Conservation (phyloP, 495 filamentous ascomycete genomes). For the Barbatosphaeria neglecta region DNA sequence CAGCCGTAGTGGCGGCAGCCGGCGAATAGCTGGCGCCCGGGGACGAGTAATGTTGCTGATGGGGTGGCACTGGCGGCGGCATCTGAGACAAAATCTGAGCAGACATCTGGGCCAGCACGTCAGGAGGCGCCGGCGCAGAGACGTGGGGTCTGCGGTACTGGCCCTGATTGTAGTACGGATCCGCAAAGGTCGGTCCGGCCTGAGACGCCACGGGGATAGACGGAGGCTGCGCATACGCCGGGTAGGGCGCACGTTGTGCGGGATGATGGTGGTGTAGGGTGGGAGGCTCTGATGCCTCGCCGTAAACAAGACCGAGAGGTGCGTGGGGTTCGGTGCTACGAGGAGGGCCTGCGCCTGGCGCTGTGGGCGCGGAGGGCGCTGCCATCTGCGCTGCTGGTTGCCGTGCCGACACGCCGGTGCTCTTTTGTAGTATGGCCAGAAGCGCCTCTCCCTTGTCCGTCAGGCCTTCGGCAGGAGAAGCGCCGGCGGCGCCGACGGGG, state of each 20-base stretch:
- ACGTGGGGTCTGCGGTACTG: neutral
- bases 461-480: conserved; percentile 4
- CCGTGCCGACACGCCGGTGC: conserved; percentile 4
- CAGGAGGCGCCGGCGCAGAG: neutral
- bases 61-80: neutral
- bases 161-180: conserved; percentile 7
- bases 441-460: conserved; percentile 20
- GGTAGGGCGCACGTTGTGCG: conserved; percentile 18
- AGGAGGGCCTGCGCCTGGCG: conserved; percentile 1
- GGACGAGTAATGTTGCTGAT: neutral
- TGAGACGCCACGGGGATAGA: conserved; percentile 28
- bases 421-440: conserved; percentile 21
- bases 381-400: conserved; percentile 7
- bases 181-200: conserved; percentile 4
- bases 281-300: conserved; percentile 19
- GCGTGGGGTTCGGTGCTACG: conserved; percentile 18
- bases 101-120: neutral
- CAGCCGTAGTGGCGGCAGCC: conserved; percentile 12
- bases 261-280: conserved; percentile 31
- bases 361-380: no score
- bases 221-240: conserved; percentile 29
- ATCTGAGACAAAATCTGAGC: conserved; percentile 6
- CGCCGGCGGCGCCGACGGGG: no score
- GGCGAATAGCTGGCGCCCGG: conserved; percentile 14
- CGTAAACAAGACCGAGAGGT: conserved; percentile 29